Base-by-base conservation (phyloP, 2,329 filamentous ascomycete species). In the Thielaviopsis ethacetica region DNA sequence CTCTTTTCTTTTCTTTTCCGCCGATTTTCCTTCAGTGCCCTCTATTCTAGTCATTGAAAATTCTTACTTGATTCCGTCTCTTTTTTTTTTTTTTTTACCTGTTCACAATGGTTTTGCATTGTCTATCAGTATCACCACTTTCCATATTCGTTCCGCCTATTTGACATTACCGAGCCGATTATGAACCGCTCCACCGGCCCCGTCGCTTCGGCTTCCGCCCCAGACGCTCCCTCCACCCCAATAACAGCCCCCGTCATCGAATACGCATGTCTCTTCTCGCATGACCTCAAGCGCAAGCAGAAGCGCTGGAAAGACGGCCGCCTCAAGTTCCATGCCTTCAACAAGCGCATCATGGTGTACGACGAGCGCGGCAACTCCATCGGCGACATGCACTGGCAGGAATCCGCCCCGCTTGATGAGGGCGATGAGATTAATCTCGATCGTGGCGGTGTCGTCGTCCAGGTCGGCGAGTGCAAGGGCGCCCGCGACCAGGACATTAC, bases 281-380 rank as follows among this genome's bases (percentile, higher is more conserved):
- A 88, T 67, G 91, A 96, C 67, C 70, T 95, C 50, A 82, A 83
- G 56, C 83, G 88, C 59, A 96, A 96, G 72, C 84, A 88, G 65
- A 96, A 96, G 69, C 78, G 88, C 62, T 96, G 91, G 91, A 88
- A 95, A 66, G 91, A 96, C 83, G 91, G 91, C 41, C 83, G 83
- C 56, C 79, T 96, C 62, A 86, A 85, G 63, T 95, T 85, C 63
- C 91, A 96, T 67, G 85, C 86, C 0, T 95, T 95, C 79, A 96
- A 96, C 73, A 88, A 84, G 67, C 83, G 88, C 4, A 75, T 93
- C 61, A 94, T 96, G 88, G 87, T 94, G 6, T 91, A 93, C 65
- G 90, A 95, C 68, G 83, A 88, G 53, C 75, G 80, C 2, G 82
- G 86, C 0, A 88, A 91, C 68, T 88, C 85, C 63, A 78, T 96